Conservation (phyloP, 306 rosid species). For the Betula pendula region DNA sequence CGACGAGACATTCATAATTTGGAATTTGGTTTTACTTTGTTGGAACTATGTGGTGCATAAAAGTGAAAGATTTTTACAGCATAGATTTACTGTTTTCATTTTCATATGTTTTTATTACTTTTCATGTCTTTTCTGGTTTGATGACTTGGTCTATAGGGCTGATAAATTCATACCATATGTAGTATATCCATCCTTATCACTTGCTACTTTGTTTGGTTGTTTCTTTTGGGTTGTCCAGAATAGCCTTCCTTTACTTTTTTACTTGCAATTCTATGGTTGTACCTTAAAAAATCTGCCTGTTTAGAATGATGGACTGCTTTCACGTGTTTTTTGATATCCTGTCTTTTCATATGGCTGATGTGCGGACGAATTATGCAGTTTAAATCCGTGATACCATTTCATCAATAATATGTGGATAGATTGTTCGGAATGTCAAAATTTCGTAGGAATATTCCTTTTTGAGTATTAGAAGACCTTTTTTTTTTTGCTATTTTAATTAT, state of each 20-base stretch:
- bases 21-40: background rate
- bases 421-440: background rate
- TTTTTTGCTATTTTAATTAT: background rate
- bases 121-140: background rate
- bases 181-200: constrained; percentile 15
- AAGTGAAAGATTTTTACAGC: background rate
- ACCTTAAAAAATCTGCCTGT: background rate
- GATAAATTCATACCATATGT: constrained; percentile 11
- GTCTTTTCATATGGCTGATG: background rate
- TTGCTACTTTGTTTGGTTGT: constrained; percentile 3
- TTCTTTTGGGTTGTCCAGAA: background rate
- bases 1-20: background rate
- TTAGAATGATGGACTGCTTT: constrained; percentile 4
- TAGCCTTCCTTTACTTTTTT: background rate
- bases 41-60: background rate
- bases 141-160: background rate
- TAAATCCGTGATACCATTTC: background rate
- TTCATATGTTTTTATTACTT: background rate
- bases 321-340: background rate
- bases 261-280: background rate
- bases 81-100: background rate
- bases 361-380: background rate
- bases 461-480: background rate
- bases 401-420: background rate
- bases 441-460: background rate